phyloP scores from a whole-genome alignment of 148 eudicot species.

The Spergularia bocconei region DNA sequence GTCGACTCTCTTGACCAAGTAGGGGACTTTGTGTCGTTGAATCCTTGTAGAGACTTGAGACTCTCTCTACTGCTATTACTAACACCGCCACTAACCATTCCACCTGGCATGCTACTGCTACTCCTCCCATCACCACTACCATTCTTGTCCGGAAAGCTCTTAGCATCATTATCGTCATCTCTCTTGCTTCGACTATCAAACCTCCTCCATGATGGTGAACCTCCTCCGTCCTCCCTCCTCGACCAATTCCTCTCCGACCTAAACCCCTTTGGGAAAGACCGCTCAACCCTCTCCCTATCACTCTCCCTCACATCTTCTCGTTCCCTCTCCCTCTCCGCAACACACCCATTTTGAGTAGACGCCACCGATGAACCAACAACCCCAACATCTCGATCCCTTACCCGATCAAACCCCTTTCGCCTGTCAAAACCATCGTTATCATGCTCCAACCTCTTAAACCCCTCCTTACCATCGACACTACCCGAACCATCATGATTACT shows the following conservation, averaged over 20 bases:
- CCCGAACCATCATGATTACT: conserved; percentile 27
- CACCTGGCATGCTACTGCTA: conserved; percentile 42
- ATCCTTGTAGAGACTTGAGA: conserved; percentile 50
- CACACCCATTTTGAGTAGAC: conserved; percentile 65
- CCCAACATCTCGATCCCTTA: conserved; percentile 52
- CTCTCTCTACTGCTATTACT: conserved; percentile 37
- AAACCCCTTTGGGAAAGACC: conserved; percentile 83
- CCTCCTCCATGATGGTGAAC: conserved; percentile 70
- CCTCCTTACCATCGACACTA: conserved; percentile 55
- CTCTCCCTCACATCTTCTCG: conserved; percentile 19
- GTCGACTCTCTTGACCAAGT: conserved; percentile 47
- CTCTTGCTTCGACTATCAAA: conserved; percentile 58
- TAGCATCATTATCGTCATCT: conserved; percentile 63
- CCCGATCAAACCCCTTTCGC: conserved; percentile 64
- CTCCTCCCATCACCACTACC: conserved; percentile 35
- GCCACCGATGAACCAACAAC: conserved; percentile 49
- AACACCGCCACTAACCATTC: conserved; percentile 43
- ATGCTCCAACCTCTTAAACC: conserved; percentile 66
- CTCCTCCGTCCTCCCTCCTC: conserved; percentile 63
- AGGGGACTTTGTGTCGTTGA: conserved; percentile 65
- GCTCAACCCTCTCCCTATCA: conserved; percentile 56
- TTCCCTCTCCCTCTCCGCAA: conserved; percentile 37
- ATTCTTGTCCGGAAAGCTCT: conserved; percentile 43
- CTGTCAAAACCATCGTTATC: conserved; percentile 61
- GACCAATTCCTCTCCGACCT: conserved; percentile 91